Evolutionary conservation across 805 yeast genomes (phyloP), one percentile per base, ranked within the genome.

Genomic region (Cyberlindnera americana): DNA sequence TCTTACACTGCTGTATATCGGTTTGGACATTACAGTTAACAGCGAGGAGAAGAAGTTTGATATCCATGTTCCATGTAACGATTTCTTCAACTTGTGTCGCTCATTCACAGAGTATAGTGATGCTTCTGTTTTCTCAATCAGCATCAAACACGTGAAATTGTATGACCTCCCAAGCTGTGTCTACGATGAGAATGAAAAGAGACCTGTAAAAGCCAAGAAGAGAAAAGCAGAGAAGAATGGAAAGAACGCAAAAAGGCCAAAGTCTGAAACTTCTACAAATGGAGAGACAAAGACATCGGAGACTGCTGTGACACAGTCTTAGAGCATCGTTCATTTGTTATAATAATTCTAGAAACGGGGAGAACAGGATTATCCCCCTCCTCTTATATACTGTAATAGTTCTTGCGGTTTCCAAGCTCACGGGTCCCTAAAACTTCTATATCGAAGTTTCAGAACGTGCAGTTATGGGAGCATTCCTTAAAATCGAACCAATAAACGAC

Each of bases 61-160:
- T 59, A 82, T 91, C 41, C 95, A 84, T 53, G 75, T 80, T 47
- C 96, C 96, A 15, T 90, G 98, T 58, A 74, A 86, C 16, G 98
- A 93, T 45, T 93, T 91, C 60, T 88, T 76, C 64, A 80, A 74
- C 30, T 64, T 87, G 7, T 87, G 97, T 62, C 80, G 86, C 48
- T 72, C 77, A 24, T 86, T 91, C 78, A 70, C 71, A 27, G 93
- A 77, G 53, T 75, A 83, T 49, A 82, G 77, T 38, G 75, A 77
- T 31, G 61, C 71, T 9, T 71, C 79, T 45, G 66, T 54, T 13
- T 68, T 54, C 53, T 67, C 78, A 18, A 68, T 91, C 45, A 70
- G 75, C 40, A 78, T 89, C 52, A 81, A 79, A 56, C 85, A 78
- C 53, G 87, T 83, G 35, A 84, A 86, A 53, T 61, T 83, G 30